A percentile compares a stretch with the other conserved stretches of the same genome.
Conservation (phyloP, 2,329 filamentous ascomycete species). For the Teratosphaeria destructans region DNA sequence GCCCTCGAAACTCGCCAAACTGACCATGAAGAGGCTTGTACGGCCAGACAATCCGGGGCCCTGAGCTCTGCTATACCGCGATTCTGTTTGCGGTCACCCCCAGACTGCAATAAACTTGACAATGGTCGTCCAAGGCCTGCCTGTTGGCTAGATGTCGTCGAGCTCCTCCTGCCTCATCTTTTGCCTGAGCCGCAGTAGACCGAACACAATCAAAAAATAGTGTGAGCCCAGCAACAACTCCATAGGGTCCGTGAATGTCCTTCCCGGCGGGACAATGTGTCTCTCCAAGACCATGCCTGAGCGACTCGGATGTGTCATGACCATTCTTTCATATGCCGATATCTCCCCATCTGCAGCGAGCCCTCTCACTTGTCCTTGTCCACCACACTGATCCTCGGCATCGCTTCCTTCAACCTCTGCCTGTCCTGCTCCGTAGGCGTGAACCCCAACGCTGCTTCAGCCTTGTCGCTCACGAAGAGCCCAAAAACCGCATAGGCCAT, state of each 20-base stretch:
- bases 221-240: no score
- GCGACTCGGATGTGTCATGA: background rate
- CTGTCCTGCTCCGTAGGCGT: slow-evolving; percentile 64
- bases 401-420: slow-evolving; percentile 49
- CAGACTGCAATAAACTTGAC: background rate
- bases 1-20: no score
- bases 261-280: no score
- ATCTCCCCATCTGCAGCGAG: background rate
- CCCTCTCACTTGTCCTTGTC: slow-evolving; percentile 35
- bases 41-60: no score
- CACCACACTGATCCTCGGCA: slow-evolving; percentile 53
- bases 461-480: slow-evolving; percentile 60
- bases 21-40: no score
- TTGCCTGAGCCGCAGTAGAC: background rate
- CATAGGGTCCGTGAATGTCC: no score
- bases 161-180: background rate
- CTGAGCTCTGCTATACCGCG: no score
- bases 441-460: slow-evolving; percentile 64
- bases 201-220: no score
- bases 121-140: background rate
- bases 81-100: no score
- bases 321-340: background rate
- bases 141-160: background rate
- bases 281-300: background rate
- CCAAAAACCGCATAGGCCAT: slow-evolving; percentile 67